Conservation (phyloP, 257 asterid species). For the Eucommia ulmoides region DNA sequence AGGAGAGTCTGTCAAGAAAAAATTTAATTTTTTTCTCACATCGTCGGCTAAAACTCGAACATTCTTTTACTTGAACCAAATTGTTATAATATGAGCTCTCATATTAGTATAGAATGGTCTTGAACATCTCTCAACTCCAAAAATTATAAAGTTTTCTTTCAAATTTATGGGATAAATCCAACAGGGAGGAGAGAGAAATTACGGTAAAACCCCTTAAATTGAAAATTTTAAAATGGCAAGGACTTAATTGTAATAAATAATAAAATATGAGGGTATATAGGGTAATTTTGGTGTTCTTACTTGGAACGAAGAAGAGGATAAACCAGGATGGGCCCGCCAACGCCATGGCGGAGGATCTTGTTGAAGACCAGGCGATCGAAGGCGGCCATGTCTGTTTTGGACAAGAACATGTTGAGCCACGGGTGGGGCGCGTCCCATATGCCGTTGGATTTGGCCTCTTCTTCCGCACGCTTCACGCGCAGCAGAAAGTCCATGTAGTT, state of each 20-base stretch:
- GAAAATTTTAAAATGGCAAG: background rate
- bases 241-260: background rate
- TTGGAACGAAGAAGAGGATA: constrained; percentile 82
- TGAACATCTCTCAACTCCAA: no score
- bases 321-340: constrained; percentile 83
- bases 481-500: constrained; percentile 51
- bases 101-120: no score
- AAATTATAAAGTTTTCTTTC: no score
- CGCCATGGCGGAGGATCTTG: constrained; percentile 56
- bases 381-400: constrained; percentile 42
- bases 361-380: constrained; percentile 63
- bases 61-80: no score
- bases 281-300: constrained; percentile 15
- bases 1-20: no score
- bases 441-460: constrained; percentile 56
- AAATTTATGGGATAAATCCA: no score
- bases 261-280: background rate
- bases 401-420: constrained; percentile 82
- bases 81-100: background rate
- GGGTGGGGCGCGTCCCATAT: constrained; percentile 98
- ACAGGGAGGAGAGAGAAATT: background rate
- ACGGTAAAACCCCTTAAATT: background rate
- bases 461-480: constrained; percentile 69
- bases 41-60: no score
- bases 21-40: no score